These are phyloP conservation scores for Leccinum glutinopallens DNA, from an alignment of 1,284 basidiomycete genomes.

Conservation along the genomic window DNA sequence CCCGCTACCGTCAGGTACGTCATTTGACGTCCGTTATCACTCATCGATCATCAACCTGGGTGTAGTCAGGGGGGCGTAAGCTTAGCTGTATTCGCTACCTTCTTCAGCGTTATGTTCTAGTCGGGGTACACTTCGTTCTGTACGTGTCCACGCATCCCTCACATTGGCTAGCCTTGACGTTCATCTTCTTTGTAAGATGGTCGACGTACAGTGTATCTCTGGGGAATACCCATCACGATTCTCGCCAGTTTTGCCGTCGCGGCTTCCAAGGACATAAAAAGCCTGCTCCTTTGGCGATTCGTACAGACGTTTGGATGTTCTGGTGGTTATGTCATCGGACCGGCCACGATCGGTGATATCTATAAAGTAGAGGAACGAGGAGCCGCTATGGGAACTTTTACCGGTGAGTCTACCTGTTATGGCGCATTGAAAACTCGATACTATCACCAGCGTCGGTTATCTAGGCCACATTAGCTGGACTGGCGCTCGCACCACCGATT, in stretches of 20 bases:
- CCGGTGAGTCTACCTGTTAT: constrained; percentile 34
- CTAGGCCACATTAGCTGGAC: constrained; percentile 47
- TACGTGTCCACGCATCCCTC: no score
- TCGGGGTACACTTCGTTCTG: no score
- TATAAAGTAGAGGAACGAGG: constrained; percentile 49
- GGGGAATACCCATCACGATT: constrained; percentile 48
- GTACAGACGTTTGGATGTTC: constrained; percentile 49
- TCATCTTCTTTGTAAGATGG: constrained; percentile 39
- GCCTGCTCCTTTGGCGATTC: constrained; percentile 48
- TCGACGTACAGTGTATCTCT: constrained; percentile 45
- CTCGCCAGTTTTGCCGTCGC: constrained; percentile 48
- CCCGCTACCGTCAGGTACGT: no score
- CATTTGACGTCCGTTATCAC: no score
- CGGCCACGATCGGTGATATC: constrained; percentile 53
- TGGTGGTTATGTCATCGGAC: constrained; percentile 46
- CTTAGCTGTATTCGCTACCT: no score
- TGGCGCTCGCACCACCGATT: constrained; percentile 45
- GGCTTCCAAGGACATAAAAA: constrained; percentile 35
- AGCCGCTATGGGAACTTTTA: constrained; percentile 49
- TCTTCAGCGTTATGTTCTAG: no score
- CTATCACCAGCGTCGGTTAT: not conserved
- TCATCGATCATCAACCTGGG: no score
- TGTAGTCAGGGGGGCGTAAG: no score
- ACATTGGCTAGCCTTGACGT: not conserved
- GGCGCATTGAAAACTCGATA: not conserved